Percentiles rank a stretch among this genome's conserved stretches.
These are phyloP conservation scores for Wickerhamomyces pijperi DNA, from an alignment of 805 yeast genomes.

Conservation along the genomic window DNA sequence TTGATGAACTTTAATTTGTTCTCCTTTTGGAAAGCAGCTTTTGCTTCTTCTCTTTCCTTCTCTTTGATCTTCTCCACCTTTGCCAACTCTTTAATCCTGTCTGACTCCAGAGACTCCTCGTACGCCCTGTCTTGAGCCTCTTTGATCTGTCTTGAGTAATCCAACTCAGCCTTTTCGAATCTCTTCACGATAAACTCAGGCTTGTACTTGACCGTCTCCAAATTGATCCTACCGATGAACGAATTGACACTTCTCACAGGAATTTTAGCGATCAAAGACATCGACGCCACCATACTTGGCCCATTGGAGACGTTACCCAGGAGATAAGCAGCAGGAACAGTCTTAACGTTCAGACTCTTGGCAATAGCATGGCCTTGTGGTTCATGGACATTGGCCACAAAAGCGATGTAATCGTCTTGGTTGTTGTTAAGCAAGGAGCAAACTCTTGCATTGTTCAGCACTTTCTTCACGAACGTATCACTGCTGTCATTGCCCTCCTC, in stretches of 20 bases:
- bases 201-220: constrained; percentile 41
- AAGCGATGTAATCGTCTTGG: constrained; percentile 38
- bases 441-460: constrained; percentile 35
- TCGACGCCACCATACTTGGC: constrained; percentile 20
- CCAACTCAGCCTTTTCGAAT: constrained; percentile 48
- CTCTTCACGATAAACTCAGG: constrained; percentile 53
- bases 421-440: constrained; percentile 21
- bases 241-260: constrained; percentile 20
- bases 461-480: constrained; percentile 28
- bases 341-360: constrained; percentile 36
- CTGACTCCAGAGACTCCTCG: constrained; percentile 45
- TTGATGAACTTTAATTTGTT: constrained; percentile 7
- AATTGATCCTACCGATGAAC: constrained; percentile 25
- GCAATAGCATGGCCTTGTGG: constrained; percentile 63
- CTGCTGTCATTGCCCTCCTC: constrained; percentile 18
- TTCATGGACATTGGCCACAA: constrained; percentile 53
- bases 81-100: constrained; percentile 39
- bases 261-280: constrained; percentile 23
- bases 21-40: constrained; percentile 1
- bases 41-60: constrained; percentile 9
- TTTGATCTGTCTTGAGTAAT: constrained; percentile 43
- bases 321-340: constrained; percentile 44
- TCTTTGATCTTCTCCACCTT: constrained; percentile 22
- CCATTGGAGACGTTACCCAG: constrained; percentile 47
- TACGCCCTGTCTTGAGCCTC: constrained; percentile 61